Evolutionary conservation across 306 rosid species (phyloP).

Genomic region (Fagus crenata): DNA sequence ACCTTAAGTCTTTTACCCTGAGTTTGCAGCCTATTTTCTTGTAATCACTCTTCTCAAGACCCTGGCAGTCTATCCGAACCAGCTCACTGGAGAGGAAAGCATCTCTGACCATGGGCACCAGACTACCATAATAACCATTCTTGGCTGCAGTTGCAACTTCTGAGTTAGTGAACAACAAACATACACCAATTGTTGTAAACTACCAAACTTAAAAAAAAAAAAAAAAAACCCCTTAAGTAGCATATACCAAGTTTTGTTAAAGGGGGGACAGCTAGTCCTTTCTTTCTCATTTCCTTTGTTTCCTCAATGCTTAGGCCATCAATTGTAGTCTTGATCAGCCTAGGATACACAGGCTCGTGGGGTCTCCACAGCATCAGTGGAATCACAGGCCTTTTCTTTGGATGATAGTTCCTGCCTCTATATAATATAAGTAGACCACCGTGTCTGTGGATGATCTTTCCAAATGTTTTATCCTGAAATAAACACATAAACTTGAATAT

Average conservation of each 20-base stretch:
- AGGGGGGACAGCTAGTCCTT: slow-evolving; percentile 73
- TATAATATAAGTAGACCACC: slow-evolving; percentile 76
- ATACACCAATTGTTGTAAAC: slow-evolving; percentile 4
- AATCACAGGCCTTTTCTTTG: slow-evolving; percentile 67
- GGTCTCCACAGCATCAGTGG: slow-evolving; percentile 98
- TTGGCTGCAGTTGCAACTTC: slow-evolving; percentile 57
- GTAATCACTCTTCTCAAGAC: slow-evolving; percentile 92
- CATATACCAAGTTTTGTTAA: slow-evolving; percentile 77
- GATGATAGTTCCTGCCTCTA: slow-evolving; percentile 82
- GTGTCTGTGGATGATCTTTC: slow-evolving; percentile 74
- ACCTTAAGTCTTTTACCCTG: slow-evolving; percentile 43
- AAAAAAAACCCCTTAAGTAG: neutral
- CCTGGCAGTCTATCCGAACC: slow-evolving; percentile 81
- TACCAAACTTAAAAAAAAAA: slow-evolving; percentile 11
- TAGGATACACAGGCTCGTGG: slow-evolving; percentile 84
- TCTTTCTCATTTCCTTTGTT: slow-evolving; percentile 89
- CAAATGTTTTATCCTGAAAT: slow-evolving; percentile 82
- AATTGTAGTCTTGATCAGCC: slow-evolving; percentile 80
- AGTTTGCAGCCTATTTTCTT: slow-evolving; percentile 96
- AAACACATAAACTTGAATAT: slow-evolving; percentile 30
- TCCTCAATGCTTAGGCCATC: slow-evolving; percentile 80
- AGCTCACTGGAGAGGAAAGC: slow-evolving; percentile 70
- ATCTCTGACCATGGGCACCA: slow-evolving; percentile 93
- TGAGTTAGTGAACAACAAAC: slow-evolving; percentile 22
- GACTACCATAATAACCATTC: slow-evolving; percentile 77